Percentiles rank a stretch among this genome's conserved stretches.
phyloP scores from a whole-genome alignment of 2,329 filamentous ascomycete species.

The Epicoccum nigrum region DNA sequence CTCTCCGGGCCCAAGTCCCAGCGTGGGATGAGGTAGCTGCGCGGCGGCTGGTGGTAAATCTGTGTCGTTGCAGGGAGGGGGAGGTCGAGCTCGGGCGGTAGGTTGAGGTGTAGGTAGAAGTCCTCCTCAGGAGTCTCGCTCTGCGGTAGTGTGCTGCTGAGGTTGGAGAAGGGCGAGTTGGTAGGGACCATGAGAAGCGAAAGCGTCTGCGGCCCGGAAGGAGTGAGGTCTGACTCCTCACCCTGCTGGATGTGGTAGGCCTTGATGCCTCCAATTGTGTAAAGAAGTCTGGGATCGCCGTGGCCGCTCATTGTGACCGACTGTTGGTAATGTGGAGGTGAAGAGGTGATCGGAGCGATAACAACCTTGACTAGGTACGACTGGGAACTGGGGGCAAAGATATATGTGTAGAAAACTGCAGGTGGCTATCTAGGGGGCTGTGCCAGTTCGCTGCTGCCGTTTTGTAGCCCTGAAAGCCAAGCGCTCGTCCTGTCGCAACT shows the following conservation, averaged over 20 bases:
- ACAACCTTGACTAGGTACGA: neutral
- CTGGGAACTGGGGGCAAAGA: neutral
- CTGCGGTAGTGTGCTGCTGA: conserved; percentile 63
- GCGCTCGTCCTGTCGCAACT: conserved; percentile 12
- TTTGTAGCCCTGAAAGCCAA: conserved; percentile 11
- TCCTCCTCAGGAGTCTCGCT: conserved; percentile 68
- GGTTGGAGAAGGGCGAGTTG: conserved; percentile 68
- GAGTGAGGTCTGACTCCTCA: conserved; percentile 80
- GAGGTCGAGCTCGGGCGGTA: conserved; percentile 92
- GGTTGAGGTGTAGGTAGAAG: conserved; percentile 94
- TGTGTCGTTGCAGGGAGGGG: conserved; percentile 94
- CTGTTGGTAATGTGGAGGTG: neutral
- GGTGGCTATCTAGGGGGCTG: conserved; percentile 16
- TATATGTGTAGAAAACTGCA: conserved; percentile 3
- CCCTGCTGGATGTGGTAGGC: conserved; percentile 92
- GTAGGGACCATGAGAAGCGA: conserved; percentile 97
- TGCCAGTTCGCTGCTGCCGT: conserved; percentile 6
- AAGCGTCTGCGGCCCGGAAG: conserved; percentile 85
- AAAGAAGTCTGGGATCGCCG: conserved; percentile 62
- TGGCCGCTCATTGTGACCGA: conserved; percentile 54
- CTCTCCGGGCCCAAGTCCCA: conserved; percentile 91
- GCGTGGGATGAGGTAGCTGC: conserved; percentile 90
- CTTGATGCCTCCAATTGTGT: conserved; percentile 77
- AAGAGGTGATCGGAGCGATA: neutral
- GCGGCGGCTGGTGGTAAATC: conserved; percentile 93